Evolutionary conservation across 768 basidiomycete genomes (phyloP).

Genomic region (Peribolospora baueri): DNA sequence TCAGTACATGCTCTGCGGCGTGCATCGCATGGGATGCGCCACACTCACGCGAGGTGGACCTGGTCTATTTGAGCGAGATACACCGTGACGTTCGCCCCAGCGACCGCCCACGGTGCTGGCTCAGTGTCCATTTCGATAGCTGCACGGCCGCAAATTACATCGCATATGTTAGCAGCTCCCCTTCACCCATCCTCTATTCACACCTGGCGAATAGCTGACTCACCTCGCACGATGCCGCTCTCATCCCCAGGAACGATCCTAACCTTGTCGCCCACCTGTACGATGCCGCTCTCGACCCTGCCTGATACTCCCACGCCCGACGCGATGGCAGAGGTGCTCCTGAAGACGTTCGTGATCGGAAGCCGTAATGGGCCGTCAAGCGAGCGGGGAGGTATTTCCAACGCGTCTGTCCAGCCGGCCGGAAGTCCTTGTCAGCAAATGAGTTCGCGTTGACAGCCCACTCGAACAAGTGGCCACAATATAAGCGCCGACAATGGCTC

Average conservation of each 20-base stretch:
- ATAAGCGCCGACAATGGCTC: slow-evolving; percentile 1
- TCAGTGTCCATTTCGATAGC: slow-evolving; percentile 67
- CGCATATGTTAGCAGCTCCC: background rate
- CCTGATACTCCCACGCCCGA: slow-evolving; percentile 52
- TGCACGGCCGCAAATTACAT: slow-evolving; percentile 27
- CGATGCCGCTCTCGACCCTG: slow-evolving; percentile 57
- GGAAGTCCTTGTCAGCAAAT: background rate
- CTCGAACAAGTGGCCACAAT: background rate
- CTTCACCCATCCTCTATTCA: background rate
- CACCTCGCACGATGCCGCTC: slow-evolving; percentile 42
- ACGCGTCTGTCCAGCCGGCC: background rate
- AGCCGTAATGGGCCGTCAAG: slow-evolving; percentile 53
- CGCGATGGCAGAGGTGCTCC: slow-evolving; percentile 47
- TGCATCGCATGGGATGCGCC: too few relatives aligned
- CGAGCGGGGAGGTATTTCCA: slow-evolving; percentile 9
- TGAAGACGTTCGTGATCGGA: slow-evolving; percentile 88
- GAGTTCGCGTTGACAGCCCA: background rate
- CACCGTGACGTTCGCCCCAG: slow-evolving; percentile 70
- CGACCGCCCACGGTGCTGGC: slow-evolving; percentile 58
- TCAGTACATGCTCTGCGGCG: too few relatives aligned
- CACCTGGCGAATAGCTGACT: slow-evolving; percentile 7
- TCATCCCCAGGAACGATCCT: slow-evolving; percentile 83
- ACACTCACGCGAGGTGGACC: slow-evolving; percentile 33
- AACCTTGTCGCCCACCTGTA: slow-evolving; percentile 74
- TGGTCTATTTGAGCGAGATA: slow-evolving; percentile 64